A percentile compares a stretch with the other conserved stretches of the same genome.
phyloP scores from a whole-genome alignment of 192 early-diverging fungal genomes.

The Backusella macrospora region DNA sequence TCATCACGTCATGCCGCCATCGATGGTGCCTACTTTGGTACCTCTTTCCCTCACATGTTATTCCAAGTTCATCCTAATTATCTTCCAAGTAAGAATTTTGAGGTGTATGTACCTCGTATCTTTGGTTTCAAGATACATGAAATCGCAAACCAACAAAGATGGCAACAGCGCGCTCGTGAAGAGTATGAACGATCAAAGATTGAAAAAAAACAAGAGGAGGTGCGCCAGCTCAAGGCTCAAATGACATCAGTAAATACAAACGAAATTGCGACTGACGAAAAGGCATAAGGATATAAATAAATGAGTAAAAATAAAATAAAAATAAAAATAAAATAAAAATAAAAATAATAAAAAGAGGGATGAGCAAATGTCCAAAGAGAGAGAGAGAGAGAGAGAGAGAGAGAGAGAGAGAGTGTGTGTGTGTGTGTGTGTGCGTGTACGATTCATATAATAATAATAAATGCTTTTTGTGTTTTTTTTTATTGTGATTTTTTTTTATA shows the following conservation, averaged over 20 bases:
- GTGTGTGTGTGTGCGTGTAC: too few relatives aligned
- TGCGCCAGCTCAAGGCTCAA: not conserved
- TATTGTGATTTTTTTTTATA: too few relatives aligned
- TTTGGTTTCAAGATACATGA: constrained; percentile 97
- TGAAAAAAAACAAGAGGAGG: constrained; percentile 26
- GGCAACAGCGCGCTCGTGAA: constrained; percentile 86
- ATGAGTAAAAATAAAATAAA: too few relatives aligned
- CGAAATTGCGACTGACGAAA: not conserved
- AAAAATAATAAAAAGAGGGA: too few relatives aligned
- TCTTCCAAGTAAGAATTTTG: constrained; percentile 73
- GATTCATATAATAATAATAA: too few relatives aligned
- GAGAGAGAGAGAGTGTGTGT: too few relatives aligned
- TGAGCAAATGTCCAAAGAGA: too few relatives aligned
- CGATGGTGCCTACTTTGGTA: constrained; percentile 97
- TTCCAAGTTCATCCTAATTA: constrained; percentile 89
- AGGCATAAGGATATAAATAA: not conserved
- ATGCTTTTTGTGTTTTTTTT: too few relatives aligned
- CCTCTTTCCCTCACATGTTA: constrained; percentile 94
- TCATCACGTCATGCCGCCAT: constrained; percentile 82
- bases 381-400: too few relatives aligned
- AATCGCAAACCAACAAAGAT: constrained; percentile 84
- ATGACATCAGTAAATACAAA: constrained; percentile 9
- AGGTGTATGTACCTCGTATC: constrained; percentile 93
- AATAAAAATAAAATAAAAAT: too few relatives aligned
- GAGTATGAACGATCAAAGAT: constrained; percentile 26